Conservation (phyloP, 768 basidiomycete genomes). For the Lactifluus echinatus region DNA sequence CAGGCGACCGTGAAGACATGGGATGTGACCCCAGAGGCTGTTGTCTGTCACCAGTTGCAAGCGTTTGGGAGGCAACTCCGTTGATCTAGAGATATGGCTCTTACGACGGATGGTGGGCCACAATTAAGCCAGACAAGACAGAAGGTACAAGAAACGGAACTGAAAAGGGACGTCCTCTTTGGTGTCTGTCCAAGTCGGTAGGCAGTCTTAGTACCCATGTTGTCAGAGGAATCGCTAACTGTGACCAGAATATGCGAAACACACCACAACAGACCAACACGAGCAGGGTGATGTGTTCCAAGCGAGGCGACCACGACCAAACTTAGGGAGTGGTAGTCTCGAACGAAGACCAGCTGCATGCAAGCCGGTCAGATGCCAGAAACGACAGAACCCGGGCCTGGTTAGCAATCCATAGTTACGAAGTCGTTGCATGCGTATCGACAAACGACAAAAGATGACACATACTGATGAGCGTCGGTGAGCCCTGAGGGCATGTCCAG, state of each 20-base stretch:
- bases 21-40: no score
- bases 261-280: background rate
- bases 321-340: background rate
- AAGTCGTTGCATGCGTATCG: no score
- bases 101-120: background rate
- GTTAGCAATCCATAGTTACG: background rate
- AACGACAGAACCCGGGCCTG: background rate
- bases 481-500: background rate
- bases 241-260: background rate
- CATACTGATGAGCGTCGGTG: background rate
- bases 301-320: background rate
- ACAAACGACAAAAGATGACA: background rate
- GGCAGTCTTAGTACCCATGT: background rate
- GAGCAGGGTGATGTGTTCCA: background rate
- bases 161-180: background rate
- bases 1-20: background rate
- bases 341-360: background rate
- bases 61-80: background rate
- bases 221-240: background rate
- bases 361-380: background rate
- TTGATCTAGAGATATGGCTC: background rate
- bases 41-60: background rate
- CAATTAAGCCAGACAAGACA: background rate
- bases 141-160: background rate
- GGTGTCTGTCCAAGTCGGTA: background rate